Evolutionary conservation across 306 rosid species (phyloP).

Genomic region (Rosa lucieae): DNA sequence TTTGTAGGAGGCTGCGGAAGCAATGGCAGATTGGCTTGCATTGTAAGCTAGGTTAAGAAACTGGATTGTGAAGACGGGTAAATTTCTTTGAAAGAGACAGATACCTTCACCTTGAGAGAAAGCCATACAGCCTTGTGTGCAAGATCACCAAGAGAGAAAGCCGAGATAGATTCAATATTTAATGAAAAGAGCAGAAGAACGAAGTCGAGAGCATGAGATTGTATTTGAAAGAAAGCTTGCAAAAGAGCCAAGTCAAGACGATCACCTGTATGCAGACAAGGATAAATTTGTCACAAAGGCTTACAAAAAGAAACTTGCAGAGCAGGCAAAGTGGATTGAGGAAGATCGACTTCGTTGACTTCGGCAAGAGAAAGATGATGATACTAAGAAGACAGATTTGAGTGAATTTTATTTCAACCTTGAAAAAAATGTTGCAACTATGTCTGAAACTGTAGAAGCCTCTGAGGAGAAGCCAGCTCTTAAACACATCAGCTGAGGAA

Average conservation of each 20-base stretch:
- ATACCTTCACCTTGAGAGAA: too few relatives aligned
- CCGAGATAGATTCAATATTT: conserved; percentile 69
- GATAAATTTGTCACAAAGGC: conserved; percentile 82
- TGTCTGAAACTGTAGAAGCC: conserved; percentile 24
- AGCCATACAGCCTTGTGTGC: conserved; percentile 45
- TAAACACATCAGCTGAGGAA: conserved; percentile 18
- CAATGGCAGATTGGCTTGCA: too few relatives aligned
- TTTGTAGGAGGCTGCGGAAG: too few relatives aligned
- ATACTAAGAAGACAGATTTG: conserved; percentile 86
- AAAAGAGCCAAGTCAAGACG: conserved; percentile 84
- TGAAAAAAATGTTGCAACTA: conserved; percentile 58
- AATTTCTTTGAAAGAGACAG: too few relatives aligned
- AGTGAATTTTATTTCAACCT: conserved; percentile 79
- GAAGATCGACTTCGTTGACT: conserved; percentile 69
- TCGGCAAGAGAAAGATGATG: conserved; percentile 82
- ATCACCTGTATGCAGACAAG: conserved; percentile 77
- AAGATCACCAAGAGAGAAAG: conserved; percentile 78
- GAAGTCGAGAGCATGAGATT: conserved; percentile 65
- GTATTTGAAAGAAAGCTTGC: conserved; percentile 82
- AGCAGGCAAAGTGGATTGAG: conserved; percentile 72
- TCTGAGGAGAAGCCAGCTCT: conserved; percentile 25
- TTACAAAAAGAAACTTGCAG: conserved; percentile 82
- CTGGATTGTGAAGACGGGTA: too few relatives aligned
- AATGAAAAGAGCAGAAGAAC: conserved; percentile 58
- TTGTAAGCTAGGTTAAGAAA: too few relatives aligned